Percentiles rank a stretch among this genome's conserved stretches.
Evolutionary conservation across 1,284 basidiomycete species (phyloP).

Genomic region (Moniliella sp.): DNA sequence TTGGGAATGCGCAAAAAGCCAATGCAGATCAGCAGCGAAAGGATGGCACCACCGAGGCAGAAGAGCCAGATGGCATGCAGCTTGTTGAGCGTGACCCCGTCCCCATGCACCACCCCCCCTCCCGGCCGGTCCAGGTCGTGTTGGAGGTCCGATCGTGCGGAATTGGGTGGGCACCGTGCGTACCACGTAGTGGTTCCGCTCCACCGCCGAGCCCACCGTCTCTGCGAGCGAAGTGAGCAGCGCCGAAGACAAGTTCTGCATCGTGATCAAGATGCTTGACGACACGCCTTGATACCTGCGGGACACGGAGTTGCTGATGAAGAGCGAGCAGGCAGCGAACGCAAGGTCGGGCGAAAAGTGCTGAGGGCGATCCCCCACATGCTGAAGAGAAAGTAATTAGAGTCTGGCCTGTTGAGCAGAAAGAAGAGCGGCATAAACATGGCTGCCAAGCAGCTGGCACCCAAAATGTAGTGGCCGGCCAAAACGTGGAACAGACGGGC

Average conservation of each 20-base stretch:
- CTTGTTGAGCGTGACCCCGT: neutral
- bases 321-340: slow-evolving; percentile 8
- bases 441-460: slow-evolving; percentile 3
- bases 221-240: slow-evolving; percentile 6
- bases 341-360: slow-evolving; percentile 6
- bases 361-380: slow-evolving; percentile 6
- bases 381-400: slow-evolving; percentile 6
- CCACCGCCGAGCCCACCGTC: slow-evolving; percentile 5
- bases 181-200: neutral
- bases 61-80: slow-evolving; percentile 5
- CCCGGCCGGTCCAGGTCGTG: no score
- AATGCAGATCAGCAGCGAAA: slow-evolving; percentile 2
- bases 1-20: slow-evolving; percentile 7
- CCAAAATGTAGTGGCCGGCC: slow-evolving; percentile 5
- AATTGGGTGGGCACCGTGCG: slow-evolving; percentile 2
- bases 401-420: slow-evolving; percentile 5
- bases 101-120: no score
- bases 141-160: slow-evolving; percentile 1
- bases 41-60: slow-evolving; percentile 4
- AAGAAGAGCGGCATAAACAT: slow-evolving; percentile 9
- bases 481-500: slow-evolving; percentile 4
- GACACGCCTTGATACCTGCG: slow-evolving; percentile 8
- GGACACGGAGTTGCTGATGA: slow-evolving; percentile 6
- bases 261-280: slow-evolving; percentile 6
- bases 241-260: slow-evolving; percentile 9